Evolutionary conservation across 768 basidiomycete genomes (phyloP), one percentile per base, ranked within the genome.

Genomic region (Xanthoconium stramineum): DNA sequence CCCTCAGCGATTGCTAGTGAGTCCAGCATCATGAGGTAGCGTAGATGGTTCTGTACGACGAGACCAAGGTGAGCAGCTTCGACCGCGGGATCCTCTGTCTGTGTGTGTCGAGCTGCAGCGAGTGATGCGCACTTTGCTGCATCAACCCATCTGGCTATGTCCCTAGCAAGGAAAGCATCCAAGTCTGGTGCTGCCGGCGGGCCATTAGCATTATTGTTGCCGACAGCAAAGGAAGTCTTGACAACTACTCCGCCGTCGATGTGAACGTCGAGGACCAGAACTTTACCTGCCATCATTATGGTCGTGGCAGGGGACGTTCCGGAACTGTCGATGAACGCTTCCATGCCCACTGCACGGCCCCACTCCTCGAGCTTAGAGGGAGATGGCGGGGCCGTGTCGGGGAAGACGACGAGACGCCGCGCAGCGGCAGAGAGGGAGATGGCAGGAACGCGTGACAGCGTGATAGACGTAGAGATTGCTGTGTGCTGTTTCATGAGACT

Each of bases 181-280:
- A 91, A 68, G 29, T 71, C 67, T 46, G 69, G 69, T 45, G 69
- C 65, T 32, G 74, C 69, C 3, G 84, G 83, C 5, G 69, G 49
- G 6, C 80, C 78, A 36, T 74, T 80, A 3, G 79, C 73, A 43
- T 74, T 77, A n/a, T 76, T 71, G 35, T 74, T 70, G 28, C 71
- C 65, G 32, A 83, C 77, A 1, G 88, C 90, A 68, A 88, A 90
- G 9, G 88, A 84, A 3, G 86, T 88, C 67, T 89, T 91, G 61
- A 89, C 81, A 39, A 75, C 79, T 0, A 80, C 77, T 29, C 58
- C 57, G 46, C 63, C 69, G 13, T 72, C 69, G 59, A 92, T 80
- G 61, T 89, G 85, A 56, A 91, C 78, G 66, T 92, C 90, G 52
- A 91, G 72, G 35, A 91, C 89, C 11, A 92, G 74, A n/a, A 90